Conservation (phyloP, 768 basidiomycete genomes). For the Pulveroboletus sp. region DNA sequence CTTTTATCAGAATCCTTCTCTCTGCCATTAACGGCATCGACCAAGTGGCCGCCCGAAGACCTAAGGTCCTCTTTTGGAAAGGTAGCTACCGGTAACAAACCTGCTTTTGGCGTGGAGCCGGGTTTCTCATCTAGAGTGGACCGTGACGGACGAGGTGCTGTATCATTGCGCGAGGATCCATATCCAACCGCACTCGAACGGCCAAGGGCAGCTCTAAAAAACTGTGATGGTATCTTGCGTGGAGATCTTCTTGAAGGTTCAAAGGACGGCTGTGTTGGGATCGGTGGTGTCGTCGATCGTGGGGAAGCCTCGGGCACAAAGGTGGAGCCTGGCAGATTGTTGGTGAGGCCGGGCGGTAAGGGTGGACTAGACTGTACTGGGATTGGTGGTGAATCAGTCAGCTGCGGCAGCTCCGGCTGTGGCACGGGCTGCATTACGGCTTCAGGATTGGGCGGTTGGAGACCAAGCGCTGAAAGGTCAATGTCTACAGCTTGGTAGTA, state of each 20-base stretch:
- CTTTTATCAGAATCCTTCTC: slow-evolving; percentile 42
- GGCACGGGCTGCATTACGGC: slow-evolving; percentile 14
- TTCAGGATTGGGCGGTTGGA: slow-evolving; percentile 38
- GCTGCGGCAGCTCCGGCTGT: slow-evolving; percentile 10
- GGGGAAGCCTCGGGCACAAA: slow-evolving; percentile 14
- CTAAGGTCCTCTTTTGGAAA: slow-evolving; percentile 20
- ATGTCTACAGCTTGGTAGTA: slow-evolving; percentile 96
- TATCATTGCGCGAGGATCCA: slow-evolving; percentile 12
- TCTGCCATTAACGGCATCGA: slow-evolving; percentile 26
- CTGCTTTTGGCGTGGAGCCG: slow-evolving; percentile 4
- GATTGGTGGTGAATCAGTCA: slow-evolving; percentile 25
- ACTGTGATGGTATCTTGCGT: slow-evolving; percentile 18
- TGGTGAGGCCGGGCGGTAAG: slow-evolving; percentile 36
- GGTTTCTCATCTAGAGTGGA: slow-evolving; percentile 24
- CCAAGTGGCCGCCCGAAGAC: slow-evolving; percentile 27
- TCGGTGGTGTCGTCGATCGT: slow-evolving; percentile 19
- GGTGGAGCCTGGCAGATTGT: slow-evolving; percentile 18
- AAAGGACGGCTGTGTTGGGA: slow-evolving; percentile 13
- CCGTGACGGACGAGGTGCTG: slow-evolving; percentile 22
- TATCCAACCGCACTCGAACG: slow-evolving; percentile 13
- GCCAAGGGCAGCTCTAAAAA: slow-evolving; percentile 14
- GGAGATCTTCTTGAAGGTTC: slow-evolving; percentile 19
- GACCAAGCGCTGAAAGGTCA: slow-evolving; percentile 65
- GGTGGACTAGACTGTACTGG: slow-evolving; percentile 23
- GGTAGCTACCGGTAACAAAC: slow-evolving; percentile 10